These are phyloP conservation scores for Daldinia grandis DNA, from an alignment of 495 filamentous ascomycete species.

Conservation along the genomic window DNA sequence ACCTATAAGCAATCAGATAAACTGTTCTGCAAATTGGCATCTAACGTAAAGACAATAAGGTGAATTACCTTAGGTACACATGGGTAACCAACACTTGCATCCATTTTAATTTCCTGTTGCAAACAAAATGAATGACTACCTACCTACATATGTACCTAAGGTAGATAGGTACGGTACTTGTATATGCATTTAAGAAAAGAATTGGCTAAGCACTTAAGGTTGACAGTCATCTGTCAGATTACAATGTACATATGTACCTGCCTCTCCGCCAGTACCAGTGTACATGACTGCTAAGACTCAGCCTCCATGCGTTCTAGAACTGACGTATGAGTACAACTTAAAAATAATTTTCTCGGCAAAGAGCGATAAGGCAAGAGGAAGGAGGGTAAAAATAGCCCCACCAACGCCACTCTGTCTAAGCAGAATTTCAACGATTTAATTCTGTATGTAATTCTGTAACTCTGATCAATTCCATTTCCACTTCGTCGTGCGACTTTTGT, in stretches of 20 bases:
- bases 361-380: constrained; percentile 12
- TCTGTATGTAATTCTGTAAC: constrained; percentile 24
- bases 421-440: constrained; percentile 36
- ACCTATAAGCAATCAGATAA: not conserved
- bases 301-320: constrained; percentile 27
- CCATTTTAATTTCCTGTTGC: not conserved
- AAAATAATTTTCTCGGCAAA: constrained; percentile 15
- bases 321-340: constrained; percentile 32
- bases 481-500: not conserved
- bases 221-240: not conserved
- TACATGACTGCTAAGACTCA: constrained; percentile 8
- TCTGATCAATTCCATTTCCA: constrained; percentile 30
- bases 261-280: no score
- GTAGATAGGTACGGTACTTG: no score
- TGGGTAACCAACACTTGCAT: no score
- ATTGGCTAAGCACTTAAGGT: no score
- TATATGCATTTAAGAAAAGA: no score
- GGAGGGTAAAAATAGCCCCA: constrained; percentile 34
- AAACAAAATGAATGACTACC: not conserved
- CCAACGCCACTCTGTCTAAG: constrained; percentile 33
- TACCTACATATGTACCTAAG: no score
- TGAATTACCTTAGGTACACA: no score
- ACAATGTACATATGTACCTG: not conserved
- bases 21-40: not conserved
- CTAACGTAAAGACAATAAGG: no score